Percentiles rank a stretch among this genome's conserved stretches.
Conservation (phyloP, 768 basidiomycete genomes). For the Pleurotus tuber-regium region DNA sequence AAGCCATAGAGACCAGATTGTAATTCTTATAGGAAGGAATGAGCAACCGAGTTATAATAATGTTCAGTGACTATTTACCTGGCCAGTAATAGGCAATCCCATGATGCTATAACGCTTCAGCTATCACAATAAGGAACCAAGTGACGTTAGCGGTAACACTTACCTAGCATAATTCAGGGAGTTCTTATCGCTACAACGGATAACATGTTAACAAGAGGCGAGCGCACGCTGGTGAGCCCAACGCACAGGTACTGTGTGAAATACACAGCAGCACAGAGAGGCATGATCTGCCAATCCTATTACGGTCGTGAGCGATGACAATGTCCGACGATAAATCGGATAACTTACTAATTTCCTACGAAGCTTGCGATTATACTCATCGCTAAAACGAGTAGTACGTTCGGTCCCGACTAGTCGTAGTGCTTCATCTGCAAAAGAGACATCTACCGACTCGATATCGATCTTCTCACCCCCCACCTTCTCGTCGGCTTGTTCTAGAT, state of each 20-base stretch:
- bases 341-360: conserved; percentile 54
- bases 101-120: conserved; percentile 45
- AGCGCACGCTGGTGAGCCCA: no score
- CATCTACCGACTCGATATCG: conserved; percentile 28
- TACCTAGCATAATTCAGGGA: conserved; percentile 70
- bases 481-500: neutral
- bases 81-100: conserved; percentile 62
- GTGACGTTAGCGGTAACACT: neutral
- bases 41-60: conserved; percentile 5
- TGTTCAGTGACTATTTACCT: conserved; percentile 31
- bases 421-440: conserved; percentile 55
- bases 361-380: conserved; percentile 57
- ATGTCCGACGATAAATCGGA: neutral
- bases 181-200: conserved; percentile 69
- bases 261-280: conserved; percentile 62
- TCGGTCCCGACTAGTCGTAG: conserved; percentile 56
- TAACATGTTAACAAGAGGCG: no score
- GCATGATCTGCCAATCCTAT: conserved; percentile 54
- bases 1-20: conserved; percentile 61
- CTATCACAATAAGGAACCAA: no score
- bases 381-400: conserved; percentile 49
- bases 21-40: conserved; percentile 41
- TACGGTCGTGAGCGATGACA: neutral
- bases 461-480: conserved; percentile 32
- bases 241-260: conserved; percentile 65